Base-by-base conservation (phyloP, 2,329 filamentous ascomycete genomes). In the Cercospora beticola region DNA sequence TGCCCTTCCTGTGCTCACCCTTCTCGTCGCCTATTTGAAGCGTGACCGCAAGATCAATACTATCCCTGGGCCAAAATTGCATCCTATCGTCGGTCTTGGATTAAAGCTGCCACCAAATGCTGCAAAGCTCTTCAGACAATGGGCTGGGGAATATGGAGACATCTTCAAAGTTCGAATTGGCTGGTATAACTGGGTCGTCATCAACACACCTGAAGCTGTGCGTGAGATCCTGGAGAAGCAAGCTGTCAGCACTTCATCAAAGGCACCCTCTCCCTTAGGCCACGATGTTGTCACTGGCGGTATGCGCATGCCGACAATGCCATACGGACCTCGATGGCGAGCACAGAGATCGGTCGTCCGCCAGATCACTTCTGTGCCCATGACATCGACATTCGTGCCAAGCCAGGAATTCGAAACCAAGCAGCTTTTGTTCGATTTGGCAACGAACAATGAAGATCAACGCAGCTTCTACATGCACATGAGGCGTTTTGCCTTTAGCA, bases 201-300 rank as follows among this genome's bases (percentile, higher is more conserved):
- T 62, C 36, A 62, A 62, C n/a, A 49, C 36, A 28, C 60, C 60
- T 26, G 36, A 62, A 18, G 60, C 60, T 16, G 30, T 62, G 8
- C n/a, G 16, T n/a, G 60, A 62, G 30, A 52, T 62, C 14, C 28
- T 62, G 12, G 60, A 62, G n/a, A 62, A 62, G 12, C 60, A 62
- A 26, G 36, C 40, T 2, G n/a, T 28, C 21, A 28, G n/a, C n/a
- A 62, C 60, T 28, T 62, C 60, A 10, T 49, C 36, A 7, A 49
- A 52, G 26, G 40, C 26, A 28, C 60, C 60, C 2, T 26, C 40
- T 26, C 60, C 60, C 1, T 8, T 62, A 16, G 60, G 36, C 14
- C 36, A 52, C 26, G 60, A 62, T 52, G 21, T 62, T 52, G 26
- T 62, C 21, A 62, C 36, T 3, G 21, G 23, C 3, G 60, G 60